phyloP scores from a whole-genome alignment of 371 early-diverging fungal genomes.

The Mucor circinelloides region DNA sequence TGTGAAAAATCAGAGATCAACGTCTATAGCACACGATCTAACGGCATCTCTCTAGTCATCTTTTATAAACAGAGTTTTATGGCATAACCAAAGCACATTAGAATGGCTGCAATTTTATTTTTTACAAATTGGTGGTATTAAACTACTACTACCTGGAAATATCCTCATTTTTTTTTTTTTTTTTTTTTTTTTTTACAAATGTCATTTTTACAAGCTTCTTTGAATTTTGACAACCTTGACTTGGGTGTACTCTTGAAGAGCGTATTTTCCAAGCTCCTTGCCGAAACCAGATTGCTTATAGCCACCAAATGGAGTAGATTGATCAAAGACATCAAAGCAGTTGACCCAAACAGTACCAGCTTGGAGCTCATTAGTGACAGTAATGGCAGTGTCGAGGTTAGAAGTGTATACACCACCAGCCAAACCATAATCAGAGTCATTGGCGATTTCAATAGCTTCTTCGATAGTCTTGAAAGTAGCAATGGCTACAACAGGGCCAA shows the following conservation, averaged over 20 bases:
- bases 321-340: conserved; percentile 47
- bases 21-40: no score
- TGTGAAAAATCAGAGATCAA: neutral
- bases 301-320: conserved; percentile 85
- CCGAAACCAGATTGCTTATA: conserved; percentile 87
- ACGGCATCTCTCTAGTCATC: no score
- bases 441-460: conserved; percentile 78
- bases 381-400: conserved; percentile 63
- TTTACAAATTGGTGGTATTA: neutral
- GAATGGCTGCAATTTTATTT: no score
- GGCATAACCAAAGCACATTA: neutral
- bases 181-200: no score
- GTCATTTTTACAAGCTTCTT: neutral
- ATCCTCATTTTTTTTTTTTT: no score
- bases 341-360: conserved; percentile 69
- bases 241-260: conserved; percentile 70
- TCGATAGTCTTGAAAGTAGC: conserved; percentile 74
- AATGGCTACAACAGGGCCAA: conserved; percentile 90
- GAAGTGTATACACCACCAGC: conserved; percentile 87
- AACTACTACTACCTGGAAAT: neutral
- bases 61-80: neutral
- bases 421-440: conserved; percentile 80
- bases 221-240: conserved; percentile 65
- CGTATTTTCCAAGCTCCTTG: conserved; percentile 76
- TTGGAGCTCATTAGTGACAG: conserved; percentile 62